phyloP scores from a whole-genome alignment of 805 yeast genomes.

The Candida schatavii region DNA sequence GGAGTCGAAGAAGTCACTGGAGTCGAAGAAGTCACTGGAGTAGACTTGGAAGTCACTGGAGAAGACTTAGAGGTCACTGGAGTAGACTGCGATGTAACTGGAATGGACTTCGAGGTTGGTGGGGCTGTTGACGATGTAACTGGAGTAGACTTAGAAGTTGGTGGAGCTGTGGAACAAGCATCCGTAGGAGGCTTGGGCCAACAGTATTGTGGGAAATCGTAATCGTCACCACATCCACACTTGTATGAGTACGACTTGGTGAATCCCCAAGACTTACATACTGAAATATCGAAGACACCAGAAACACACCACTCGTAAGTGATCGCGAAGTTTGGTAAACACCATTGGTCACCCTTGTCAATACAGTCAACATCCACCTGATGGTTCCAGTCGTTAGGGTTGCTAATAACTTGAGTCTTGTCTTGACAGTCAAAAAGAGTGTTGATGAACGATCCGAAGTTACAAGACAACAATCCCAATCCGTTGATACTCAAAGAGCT shows the following conservation, averaged over 20 bases:
- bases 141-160: neutral
- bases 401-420: neutral
- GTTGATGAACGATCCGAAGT: neutral
- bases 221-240: conserved; percentile 3
- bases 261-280: conserved; percentile 1
- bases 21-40: neutral
- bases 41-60: neutral
- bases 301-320: conserved; percentile 1
- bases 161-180: conserved; percentile 1
- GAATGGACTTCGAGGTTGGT: neutral
- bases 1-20: neutral
- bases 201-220: conserved; percentile 4
- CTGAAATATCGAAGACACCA: neutral
- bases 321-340: conserved; percentile 4
- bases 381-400: neutral
- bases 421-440: neutral
- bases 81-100: neutral
- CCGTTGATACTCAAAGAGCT: neutral
- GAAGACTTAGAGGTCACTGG: neutral
- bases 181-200: conserved; percentile 4
- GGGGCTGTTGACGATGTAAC: neutral
- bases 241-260: neutral
- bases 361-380: conserved; percentile 2
- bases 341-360: conserved; percentile 2
- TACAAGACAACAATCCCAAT: neutral